Evolutionary conservation across 345 rosid genomes (phyloP).

Genomic region (Eucalyptus sp.): DNA sequence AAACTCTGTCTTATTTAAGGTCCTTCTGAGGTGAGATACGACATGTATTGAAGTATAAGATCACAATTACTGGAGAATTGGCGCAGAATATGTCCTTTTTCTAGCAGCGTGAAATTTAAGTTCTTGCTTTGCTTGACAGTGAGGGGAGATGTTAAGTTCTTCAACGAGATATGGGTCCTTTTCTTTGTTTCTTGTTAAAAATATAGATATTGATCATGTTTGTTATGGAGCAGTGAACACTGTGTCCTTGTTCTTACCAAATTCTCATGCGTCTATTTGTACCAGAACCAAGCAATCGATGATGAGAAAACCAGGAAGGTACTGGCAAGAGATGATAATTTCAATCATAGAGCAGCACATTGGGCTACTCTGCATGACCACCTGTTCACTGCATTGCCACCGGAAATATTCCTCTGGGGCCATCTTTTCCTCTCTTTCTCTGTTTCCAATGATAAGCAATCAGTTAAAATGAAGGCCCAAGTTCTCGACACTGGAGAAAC

Average conservation of each 20-base stretch:
- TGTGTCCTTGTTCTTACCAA: not conserved
- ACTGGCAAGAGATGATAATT: constrained; percentile 50
- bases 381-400: constrained; percentile 27
- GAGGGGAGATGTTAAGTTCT: not conserved
- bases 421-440: constrained; percentile 45
- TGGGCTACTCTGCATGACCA: constrained; percentile 67
- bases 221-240: not conserved
- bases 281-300: constrained; percentile 39
- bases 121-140: not conserved
- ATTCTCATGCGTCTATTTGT: not conserved
- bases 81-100: not conserved
- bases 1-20: not conserved
- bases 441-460: constrained; percentile 19
- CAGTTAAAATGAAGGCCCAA: constrained; percentile 35
- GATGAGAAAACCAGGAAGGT: constrained; percentile 15
- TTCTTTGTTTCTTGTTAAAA: not conserved
- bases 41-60: not conserved
- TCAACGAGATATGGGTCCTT: not conserved
- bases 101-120: not conserved
- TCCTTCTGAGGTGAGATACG: not conserved
- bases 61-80: not conserved
- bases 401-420: constrained; percentile 50
- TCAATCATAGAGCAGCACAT: constrained; percentile 54
- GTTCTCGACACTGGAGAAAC: constrained; percentile 24
- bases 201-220: not conserved